Evolutionary conservation across 768 basidiomycete species (phyloP).

Genomic region (Floccularia luteovirens): DNA sequence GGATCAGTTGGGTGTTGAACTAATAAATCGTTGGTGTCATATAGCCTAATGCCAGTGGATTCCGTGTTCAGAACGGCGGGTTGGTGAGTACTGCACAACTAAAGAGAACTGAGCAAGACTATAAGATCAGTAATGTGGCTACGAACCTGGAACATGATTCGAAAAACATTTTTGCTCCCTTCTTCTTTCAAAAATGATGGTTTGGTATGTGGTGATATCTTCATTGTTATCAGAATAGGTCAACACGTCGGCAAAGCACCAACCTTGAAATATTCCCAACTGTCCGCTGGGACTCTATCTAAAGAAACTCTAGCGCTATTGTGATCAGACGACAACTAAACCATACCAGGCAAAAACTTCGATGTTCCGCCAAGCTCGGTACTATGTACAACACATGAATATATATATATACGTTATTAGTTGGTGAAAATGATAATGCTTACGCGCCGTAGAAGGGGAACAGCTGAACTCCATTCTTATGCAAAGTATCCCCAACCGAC

Average conservation of each 20-base stretch:
- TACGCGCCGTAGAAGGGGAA: constrained; percentile 13
- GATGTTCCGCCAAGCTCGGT: constrained; percentile 9
- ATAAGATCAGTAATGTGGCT: no score
- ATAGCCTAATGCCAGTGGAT: constrained; percentile 16
- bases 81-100: no score
- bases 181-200: no score
- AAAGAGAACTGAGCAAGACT: no score
- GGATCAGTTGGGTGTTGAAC: constrained; percentile 25
- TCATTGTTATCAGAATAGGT: no score
- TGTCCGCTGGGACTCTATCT: constrained; percentile 7
- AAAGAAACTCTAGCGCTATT: no score
- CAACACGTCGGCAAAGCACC: neutral
- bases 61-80: constrained; percentile 17
- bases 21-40: constrained; percentile 24
- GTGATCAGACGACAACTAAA: neutral
- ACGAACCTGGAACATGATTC: constrained; percentile 4
- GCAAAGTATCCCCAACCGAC: constrained; percentile 10
- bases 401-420: neutral
- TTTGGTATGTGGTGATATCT: no score
- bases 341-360: constrained; percentile 6
- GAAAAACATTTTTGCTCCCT: constrained; percentile 7
- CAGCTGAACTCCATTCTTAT: constrained; percentile 8
- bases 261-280: constrained; percentile 12
- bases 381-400: constrained; percentile 1
- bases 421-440: no score